These are phyloP conservation scores for Apophysomyces sp. DNA, from an alignment of 371 early-diverging fungal species.

Conservation along the genomic window DNA sequence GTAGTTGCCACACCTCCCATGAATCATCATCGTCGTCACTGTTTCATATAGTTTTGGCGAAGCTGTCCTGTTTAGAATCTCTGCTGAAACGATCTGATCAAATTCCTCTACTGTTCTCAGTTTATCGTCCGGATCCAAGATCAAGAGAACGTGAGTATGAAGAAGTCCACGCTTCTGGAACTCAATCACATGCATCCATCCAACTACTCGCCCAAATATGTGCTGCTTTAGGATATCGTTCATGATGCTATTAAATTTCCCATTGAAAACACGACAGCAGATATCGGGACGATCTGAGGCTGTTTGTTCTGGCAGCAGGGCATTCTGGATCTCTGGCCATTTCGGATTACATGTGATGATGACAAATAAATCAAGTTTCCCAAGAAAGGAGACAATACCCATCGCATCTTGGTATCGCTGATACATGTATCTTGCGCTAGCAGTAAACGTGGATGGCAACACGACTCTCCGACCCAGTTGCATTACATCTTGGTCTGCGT, in stretches of 20 bases:
- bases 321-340: constrained; percentile 18
- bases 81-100: constrained; percentile 23
- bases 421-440: constrained; percentile 8
- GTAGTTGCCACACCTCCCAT: constrained; percentile 22
- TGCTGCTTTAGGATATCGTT: constrained; percentile 17
- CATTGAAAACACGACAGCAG: constrained; percentile 14
- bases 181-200: constrained; percentile 8
- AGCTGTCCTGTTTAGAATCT: constrained; percentile 16
- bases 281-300: constrained; percentile 22
- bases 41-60: constrained; percentile 23
- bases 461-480: not conserved
- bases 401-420: constrained; percentile 14
- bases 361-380: constrained; percentile 12
- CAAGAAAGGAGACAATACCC: constrained; percentile 6
- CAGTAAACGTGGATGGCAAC: constrained; percentile 12
- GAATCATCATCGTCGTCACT: constrained; percentile 25
- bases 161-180: constrained; percentile 35
- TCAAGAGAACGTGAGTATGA: constrained; percentile 26
- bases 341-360: constrained; percentile 10
- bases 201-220: constrained; percentile 20
- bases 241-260: constrained; percentile 22
- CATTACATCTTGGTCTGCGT: not conserved
- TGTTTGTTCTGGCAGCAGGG: constrained; percentile 14
- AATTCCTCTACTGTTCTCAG: constrained; percentile 15
- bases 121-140: constrained; percentile 17